Evolutionary conservation across 2,329 filamentous ascomycete genomes (phyloP).

Genomic region (Colletotrichum godetiae): DNA sequence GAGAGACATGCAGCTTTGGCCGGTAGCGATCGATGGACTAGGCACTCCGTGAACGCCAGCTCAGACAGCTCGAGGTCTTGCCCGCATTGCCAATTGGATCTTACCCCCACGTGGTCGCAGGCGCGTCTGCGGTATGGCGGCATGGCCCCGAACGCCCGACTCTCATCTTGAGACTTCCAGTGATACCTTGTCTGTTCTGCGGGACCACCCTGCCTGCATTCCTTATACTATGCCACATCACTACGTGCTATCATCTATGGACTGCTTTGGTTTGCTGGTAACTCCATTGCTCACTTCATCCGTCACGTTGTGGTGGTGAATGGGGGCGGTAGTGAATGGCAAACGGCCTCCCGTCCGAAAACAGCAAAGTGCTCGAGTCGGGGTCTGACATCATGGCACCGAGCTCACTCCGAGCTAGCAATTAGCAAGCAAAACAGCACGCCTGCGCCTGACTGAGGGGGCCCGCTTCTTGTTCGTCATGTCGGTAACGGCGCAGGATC

Average conservation of each 20-base stretch:
- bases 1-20: not conserved
- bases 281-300: not conserved
- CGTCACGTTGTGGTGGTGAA: not conserved
- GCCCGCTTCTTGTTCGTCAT: slow-evolving; percentile 20
- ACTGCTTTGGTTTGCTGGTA: not conserved
- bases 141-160: no score
- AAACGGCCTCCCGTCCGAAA: not conserved
- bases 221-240: not conserved
- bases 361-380: not conserved
- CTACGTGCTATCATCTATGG: not conserved
- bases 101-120: slow-evolving; percentile 28
- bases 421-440: not conserved
- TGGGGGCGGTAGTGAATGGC: not conserved
- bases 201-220: not conserved
- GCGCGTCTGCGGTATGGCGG: slow-evolving; percentile 5
- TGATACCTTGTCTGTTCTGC: not conserved
- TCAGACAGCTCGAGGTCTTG: not conserved
- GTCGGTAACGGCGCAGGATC: slow-evolving; percentile 5
- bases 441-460: not conserved
- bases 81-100: not conserved
- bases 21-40: not conserved
- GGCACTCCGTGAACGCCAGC: not conserved
- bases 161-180: not conserved
- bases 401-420: slow-evolving; percentile 26
- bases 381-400: slow-evolving; percentile 34